These are phyloP conservation scores for Coelastrella sp. DNA, from an alignment of 139 green algal genomes.

Conservation along the genomic window DNA sequence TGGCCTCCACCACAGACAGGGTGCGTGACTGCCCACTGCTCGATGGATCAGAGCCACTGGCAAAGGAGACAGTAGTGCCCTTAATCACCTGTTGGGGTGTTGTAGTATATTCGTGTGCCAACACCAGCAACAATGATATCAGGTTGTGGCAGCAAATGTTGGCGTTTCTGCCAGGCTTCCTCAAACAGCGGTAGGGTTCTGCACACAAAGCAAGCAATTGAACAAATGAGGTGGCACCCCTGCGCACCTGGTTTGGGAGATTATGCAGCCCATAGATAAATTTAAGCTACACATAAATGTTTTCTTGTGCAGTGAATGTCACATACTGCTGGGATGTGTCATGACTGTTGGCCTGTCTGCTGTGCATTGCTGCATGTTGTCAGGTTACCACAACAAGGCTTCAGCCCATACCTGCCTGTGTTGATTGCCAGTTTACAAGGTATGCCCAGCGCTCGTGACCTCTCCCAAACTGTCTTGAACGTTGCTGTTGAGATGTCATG, in stretches of 20 bases:
- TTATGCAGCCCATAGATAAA: too few species aligned
- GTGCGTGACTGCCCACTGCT: too few species aligned
- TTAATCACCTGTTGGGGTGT: not conserved
- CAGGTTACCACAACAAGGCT: not conserved
- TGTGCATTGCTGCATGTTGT: too few species aligned
- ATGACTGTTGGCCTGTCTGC: too few species aligned
- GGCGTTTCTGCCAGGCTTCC: constrained; percentile 4
- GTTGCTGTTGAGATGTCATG: not conserved
- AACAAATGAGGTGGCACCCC: not conserved
- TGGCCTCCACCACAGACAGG: too few species aligned
- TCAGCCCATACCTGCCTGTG: constrained; percentile 26
- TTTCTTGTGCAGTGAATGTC: too few species aligned
- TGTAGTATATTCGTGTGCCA: constrained; percentile 7
- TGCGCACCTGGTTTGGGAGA: not conserved
- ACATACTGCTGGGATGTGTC: too few species aligned
- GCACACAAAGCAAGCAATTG: not conserved
- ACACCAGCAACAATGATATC: constrained; percentile 20
- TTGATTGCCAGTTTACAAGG: constrained; percentile 33
- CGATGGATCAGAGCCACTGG: too few species aligned
- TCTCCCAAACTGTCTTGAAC: constrained; percentile 26
- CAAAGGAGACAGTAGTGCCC: not conserved
- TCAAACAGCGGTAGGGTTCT: constrained; percentile 42
- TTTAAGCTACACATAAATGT: too few species aligned
- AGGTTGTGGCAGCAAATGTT: constrained; percentile 5
- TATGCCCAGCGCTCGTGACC: not conserved